These are phyloP conservation scores for Coemansia reversa DNA, from an alignment of 192 early-diverging fungal species.

Conservation along the genomic window DNA sequence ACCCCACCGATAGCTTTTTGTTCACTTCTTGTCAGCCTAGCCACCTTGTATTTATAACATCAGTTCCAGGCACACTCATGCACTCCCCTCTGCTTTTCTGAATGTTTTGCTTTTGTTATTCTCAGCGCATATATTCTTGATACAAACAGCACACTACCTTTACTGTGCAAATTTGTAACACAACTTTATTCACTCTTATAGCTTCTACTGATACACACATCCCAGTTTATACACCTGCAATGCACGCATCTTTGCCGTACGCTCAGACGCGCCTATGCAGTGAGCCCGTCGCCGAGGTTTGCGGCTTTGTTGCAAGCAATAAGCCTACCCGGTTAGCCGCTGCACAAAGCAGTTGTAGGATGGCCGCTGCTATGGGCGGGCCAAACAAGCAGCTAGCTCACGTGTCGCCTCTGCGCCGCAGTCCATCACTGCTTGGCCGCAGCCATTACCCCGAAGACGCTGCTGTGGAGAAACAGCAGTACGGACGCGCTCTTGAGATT, in stretches of 20 bases:
- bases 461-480: constrained; percentile 5
- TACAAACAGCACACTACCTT: background rate
- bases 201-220: constrained; percentile 1
- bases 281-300: constrained; percentile 36
- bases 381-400: background rate
- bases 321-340: constrained; percentile 12
- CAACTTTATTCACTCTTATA: constrained; percentile 3
- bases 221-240: background rate
- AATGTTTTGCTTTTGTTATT: background rate
- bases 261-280: constrained; percentile 20
- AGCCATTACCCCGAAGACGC: background rate
- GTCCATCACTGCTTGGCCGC: background rate
- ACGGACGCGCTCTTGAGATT: constrained; percentile 38
- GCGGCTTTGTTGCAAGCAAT: constrained; percentile 36
- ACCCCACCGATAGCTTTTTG: background rate
- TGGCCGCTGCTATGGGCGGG: constrained; percentile 3
- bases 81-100: background rate
- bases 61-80: background rate
- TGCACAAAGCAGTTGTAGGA: background rate
- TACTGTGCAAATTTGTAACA: constrained; percentile 4
- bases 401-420: constrained; percentile 9
- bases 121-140: background rate
- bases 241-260: constrained; percentile 10
- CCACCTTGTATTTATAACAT: background rate
- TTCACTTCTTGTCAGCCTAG: background rate